Evolutionary conservation across 83 land plant species (phyloP).

Genomic region (Picea abies): DNA sequence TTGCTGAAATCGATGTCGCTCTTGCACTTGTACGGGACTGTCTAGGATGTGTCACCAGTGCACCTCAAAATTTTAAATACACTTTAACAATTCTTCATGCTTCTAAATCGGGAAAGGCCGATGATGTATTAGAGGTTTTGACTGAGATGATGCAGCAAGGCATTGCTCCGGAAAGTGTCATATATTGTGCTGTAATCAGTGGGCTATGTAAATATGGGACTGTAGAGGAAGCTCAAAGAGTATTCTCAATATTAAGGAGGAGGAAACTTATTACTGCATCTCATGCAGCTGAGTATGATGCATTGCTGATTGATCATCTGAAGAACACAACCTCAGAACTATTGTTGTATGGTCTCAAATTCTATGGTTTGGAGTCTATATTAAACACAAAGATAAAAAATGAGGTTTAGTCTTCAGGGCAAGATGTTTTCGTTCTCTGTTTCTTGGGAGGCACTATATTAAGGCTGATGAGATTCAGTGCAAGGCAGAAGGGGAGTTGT

Average conservation of each 20-base stretch:
- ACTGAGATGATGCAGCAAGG: constrained; percentile 63
- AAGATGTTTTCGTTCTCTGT: too few species aligned
- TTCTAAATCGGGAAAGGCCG: constrained; percentile 42
- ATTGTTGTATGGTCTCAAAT: constrained; percentile 52
- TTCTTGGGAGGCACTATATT: too few species aligned
- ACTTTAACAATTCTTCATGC: constrained; percentile 52
- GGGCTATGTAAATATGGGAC: constrained; percentile 67
- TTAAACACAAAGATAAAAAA: constrained; percentile 6
- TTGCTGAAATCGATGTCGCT: constrained; percentile 55
- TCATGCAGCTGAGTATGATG: constrained; percentile 47
- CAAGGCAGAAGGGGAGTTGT: too few species aligned
- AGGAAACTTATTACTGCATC: constrained; percentile 44
- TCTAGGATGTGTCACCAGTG: constrained; percentile 44
- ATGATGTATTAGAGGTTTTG: constrained; percentile 56
- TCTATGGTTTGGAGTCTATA: constrained; percentile 48
- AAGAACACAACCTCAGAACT: constrained; percentile 57
- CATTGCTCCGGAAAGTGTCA: constrained; percentile 30
- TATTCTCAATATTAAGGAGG: constrained; percentile 38
- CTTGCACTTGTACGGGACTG: constrained; percentile 66
- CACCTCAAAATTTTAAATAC: constrained; percentile 69
- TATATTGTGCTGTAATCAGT: constrained; percentile 55
- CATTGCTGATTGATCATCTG: constrained; percentile 50
- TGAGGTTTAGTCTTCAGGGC: too few species aligned
- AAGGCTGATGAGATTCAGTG: too few species aligned
- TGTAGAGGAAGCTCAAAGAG: constrained; percentile 58